A percentile compares a stretch with the other conserved stretches of the same genome.
Conservation (phyloP, 345 rosid genomes). For the Rhodamnia argentea region DNA sequence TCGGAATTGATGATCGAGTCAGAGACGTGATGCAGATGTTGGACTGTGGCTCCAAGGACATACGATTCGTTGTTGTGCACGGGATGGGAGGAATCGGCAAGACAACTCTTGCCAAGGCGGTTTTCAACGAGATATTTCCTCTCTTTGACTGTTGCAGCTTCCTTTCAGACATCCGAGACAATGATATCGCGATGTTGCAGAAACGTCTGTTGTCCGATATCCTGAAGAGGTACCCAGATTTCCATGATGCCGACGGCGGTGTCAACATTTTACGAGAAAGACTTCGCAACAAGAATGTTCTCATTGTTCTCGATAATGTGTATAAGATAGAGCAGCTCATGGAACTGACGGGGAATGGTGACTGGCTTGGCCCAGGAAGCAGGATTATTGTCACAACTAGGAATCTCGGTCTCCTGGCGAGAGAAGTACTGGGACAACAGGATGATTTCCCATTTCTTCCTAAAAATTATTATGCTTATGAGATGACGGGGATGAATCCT, state of each 20-base stretch:
- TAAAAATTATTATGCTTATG: background rate
- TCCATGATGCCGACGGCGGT: background rate
- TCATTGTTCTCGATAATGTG: background rate
- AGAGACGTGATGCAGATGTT: background rate
- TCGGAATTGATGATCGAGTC: background rate
- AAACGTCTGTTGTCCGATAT: background rate
- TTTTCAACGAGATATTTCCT: background rate
- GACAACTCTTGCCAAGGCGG: background rate
- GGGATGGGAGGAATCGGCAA: slow-evolving; percentile 3
- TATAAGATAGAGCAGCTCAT: background rate
- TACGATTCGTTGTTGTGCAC: background rate
- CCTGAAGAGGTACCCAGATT: background rate
- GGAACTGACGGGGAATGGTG: background rate
- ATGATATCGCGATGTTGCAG: background rate
- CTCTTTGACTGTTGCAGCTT: background rate
- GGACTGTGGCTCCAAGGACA: background rate
- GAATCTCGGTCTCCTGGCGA: background rate
- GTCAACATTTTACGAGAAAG: background rate
- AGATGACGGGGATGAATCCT: background rate
- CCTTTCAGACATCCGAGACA: background rate
- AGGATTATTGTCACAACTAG: slow-evolving; percentile 3
- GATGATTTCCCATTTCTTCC: background rate
- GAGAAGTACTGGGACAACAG: background rate
- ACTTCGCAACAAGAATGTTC: background rate
- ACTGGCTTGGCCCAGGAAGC: background rate